Percentiles rank a stretch among this genome's conserved stretches.
Evolutionary conservation across 768 basidiomycete species (phyloP).

Genomic region (Rhizopogon vulgaris): DNA sequence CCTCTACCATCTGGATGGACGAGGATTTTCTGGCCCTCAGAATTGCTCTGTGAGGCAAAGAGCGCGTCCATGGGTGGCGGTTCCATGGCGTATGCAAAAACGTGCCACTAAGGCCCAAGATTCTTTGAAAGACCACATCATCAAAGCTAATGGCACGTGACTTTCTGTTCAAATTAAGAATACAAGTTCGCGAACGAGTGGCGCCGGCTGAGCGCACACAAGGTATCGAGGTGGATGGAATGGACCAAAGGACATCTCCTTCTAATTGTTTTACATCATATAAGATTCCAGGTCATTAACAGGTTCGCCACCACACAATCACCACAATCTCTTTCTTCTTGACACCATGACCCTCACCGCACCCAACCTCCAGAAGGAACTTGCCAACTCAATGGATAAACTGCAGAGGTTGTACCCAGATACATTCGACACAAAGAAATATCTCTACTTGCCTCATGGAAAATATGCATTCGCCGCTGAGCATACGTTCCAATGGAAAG

Average conservation of each 20-base stretch:
- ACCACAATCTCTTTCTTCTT: neutral
- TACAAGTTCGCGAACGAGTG: neutral
- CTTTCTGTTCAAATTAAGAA: slow-evolving; percentile 1
- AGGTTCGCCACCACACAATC: neutral
- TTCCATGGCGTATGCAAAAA: neutral
- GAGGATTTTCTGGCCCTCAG: slow-evolving; percentile 27
- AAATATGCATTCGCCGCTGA: slow-evolving; percentile 7
- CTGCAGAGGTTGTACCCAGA: slow-evolving; percentile 5
- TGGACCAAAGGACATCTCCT: neutral
- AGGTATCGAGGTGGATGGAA: slow-evolving; percentile 1
- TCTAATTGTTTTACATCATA: neutral
- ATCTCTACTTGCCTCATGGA: slow-evolving; percentile 8
- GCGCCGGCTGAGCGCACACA: neutral
- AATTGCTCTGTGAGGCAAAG: neutral
- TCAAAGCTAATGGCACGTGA: neutral
- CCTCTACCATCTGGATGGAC: slow-evolving; percentile 33
- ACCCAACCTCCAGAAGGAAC: neutral
- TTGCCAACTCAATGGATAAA: neutral
- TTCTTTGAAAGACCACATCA: too few relatives aligned
- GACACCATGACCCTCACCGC: neutral
- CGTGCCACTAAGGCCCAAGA: too few relatives aligned
- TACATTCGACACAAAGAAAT: slow-evolving; percentile 1
- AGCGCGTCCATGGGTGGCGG: slow-evolving; percentile 1
- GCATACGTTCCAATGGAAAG: neutral
- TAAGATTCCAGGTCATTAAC: neutral